phyloP scores from a whole-genome alignment of 371 early-diverging fungal species.

The Batkoa obscura region DNA sequence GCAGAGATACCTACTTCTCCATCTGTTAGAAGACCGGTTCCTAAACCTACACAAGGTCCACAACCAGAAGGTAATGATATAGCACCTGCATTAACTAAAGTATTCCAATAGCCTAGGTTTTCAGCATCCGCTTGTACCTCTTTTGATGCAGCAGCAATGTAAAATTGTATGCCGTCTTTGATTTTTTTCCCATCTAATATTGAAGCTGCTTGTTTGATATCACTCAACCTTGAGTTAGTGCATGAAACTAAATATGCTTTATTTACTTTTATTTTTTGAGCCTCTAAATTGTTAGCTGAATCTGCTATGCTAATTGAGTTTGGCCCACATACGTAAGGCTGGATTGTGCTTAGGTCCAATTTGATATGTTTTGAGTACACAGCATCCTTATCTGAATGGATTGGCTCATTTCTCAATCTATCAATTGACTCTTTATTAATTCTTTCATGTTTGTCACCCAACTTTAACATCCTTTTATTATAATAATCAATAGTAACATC shows the following conservation, averaged over 20 bases:
- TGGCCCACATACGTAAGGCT: slow-evolving; percentile 83
- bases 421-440: slow-evolving; percentile 46
- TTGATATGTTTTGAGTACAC: slow-evolving; percentile 65
- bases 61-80: slow-evolving; percentile 79
- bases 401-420: slow-evolving; percentile 22
- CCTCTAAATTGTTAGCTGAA: slow-evolving; percentile 51
- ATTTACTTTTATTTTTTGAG: slow-evolving; percentile 49
- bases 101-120: slow-evolving; percentile 69
- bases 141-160: slow-evolving; percentile 81
- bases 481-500: slow-evolving; percentile 49
- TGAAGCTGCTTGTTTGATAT: slow-evolving; percentile 72
- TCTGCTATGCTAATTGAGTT: slow-evolving; percentile 82
- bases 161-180: slow-evolving; percentile 76
- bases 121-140: slow-evolving; percentile 77
- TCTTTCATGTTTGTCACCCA: slow-evolving; percentile 30
- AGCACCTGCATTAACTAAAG: slow-evolving; percentile 77
- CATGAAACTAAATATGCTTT: slow-evolving; percentile 95
- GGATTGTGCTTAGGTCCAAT: slow-evolving; percentile 68
- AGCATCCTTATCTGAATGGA: slow-evolving; percentile 42
- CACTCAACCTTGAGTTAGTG: slow-evolving; percentile 73
- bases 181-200: slow-evolving; percentile 55
- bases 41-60: slow-evolving; percentile 90
- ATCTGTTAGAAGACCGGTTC: slow-evolving; percentile 74
- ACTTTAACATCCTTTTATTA: slow-evolving; percentile 28
- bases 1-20: slow-evolving; percentile 91